Evolutionary conservation across 1,284 basidiomycete genomes (phyloP).

Genomic region (Ustilago hordei): DNA sequence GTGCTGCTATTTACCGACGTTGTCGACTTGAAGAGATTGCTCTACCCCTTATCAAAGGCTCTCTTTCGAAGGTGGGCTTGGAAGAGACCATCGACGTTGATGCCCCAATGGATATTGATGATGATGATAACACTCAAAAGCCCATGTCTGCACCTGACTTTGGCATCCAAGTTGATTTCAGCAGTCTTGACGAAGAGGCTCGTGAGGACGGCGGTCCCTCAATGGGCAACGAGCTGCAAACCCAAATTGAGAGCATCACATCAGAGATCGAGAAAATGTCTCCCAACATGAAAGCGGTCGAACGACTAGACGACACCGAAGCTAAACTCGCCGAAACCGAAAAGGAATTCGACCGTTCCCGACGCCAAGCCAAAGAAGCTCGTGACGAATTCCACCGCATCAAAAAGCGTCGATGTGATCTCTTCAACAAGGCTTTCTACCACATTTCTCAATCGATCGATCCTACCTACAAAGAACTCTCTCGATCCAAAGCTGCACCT

Average conservation of each 20-base stretch:
- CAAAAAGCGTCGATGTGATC: slow-evolving; percentile 77
- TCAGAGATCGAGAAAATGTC: slow-evolving; percentile 92
- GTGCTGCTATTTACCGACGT: slow-evolving; percentile 87
- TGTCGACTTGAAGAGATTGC: slow-evolving; percentile 93
- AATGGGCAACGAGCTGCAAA: slow-evolving; percentile 79
- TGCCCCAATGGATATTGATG: slow-evolving; percentile 71
- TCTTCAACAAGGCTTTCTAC: slow-evolving; percentile 95
- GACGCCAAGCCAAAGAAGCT: slow-evolving; percentile 85
- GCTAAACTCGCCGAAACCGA: slow-evolving; percentile 74
- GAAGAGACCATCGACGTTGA: slow-evolving; percentile 87
- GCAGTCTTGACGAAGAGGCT: slow-evolving; percentile 82
- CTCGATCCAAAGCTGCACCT: slow-evolving; percentile 89
- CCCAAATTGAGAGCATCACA: slow-evolving; percentile 57
- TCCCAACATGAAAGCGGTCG: slow-evolving; percentile 95
- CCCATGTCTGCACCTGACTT: slow-evolving; percentile 82
- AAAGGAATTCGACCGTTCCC: slow-evolving; percentile 73
- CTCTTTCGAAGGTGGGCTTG: slow-evolving; percentile 87
- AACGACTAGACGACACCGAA: slow-evolving; percentile 93
- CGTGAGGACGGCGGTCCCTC: slow-evolving; percentile 80
- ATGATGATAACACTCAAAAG: slow-evolving; percentile 78
- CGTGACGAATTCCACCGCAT: slow-evolving; percentile 90
- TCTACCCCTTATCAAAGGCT: slow-evolving; percentile 82
- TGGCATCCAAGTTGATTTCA: slow-evolving; percentile 90
- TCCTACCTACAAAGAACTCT: slow-evolving; percentile 96
- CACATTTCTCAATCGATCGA: slow-evolving; percentile 96